Evolutionary conservation across 2,329 filamentous ascomycete species (phyloP).

Genomic region (Neofusicoccum laricinum): DNA sequence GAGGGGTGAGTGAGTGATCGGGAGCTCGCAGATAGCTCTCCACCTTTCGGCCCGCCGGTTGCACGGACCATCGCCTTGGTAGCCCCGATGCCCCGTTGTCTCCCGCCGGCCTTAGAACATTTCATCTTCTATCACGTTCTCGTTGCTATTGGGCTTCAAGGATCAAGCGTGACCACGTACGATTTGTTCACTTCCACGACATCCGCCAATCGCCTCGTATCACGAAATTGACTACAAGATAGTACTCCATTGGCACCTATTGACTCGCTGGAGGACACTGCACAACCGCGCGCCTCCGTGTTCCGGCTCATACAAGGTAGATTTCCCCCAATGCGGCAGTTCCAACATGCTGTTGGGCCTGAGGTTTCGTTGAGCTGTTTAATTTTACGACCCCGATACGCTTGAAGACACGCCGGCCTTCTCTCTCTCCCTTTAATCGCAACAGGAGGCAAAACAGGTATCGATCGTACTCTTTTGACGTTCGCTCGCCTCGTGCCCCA

Average conservation of each 20-base stretch:
- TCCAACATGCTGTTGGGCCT: too few species aligned
- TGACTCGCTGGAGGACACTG: background rate
- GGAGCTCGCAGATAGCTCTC: background rate
- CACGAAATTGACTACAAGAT: background rate
- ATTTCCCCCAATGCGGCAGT: too few species aligned
- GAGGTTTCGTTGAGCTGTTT: too few species aligned
- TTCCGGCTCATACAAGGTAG: too few species aligned
- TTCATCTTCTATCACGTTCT: too few species aligned
- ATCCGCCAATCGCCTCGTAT: background rate
- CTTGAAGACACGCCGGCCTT: constrained; percentile 3
- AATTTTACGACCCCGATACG: constrained; percentile 5
- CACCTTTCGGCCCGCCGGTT: background rate
- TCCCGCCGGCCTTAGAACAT: too few species aligned
- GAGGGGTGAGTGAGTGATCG: background rate
- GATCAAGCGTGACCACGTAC: too few species aligned
- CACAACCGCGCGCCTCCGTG: too few species aligned
- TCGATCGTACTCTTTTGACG: background rate
- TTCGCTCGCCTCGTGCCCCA: constrained; percentile 16
- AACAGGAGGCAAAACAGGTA: constrained; percentile 18
- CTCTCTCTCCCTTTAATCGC: background rate
- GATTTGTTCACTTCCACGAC: too few species aligned
- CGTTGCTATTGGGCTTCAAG: too few species aligned
- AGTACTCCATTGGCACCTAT: background rate
- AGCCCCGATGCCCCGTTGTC: too few species aligned
- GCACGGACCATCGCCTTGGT: background rate